Evolutionary conservation across 192 early-diverging fungal genomes (phyloP), one percentile per base, ranked within the genome.

Genomic region (Podila horticola): DNA sequence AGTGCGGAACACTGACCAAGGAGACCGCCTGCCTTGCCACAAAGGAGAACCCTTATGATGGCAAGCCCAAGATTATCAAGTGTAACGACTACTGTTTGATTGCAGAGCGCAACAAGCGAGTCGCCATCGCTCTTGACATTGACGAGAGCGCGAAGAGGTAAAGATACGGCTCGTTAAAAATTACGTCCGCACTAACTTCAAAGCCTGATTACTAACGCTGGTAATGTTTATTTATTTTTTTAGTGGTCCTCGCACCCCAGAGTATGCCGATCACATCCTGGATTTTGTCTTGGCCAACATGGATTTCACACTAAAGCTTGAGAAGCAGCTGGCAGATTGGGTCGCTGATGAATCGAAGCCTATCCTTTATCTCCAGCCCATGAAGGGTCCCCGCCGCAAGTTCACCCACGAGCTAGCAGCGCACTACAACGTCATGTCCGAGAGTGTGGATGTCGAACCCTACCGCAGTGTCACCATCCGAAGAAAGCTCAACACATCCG

Each of bases 41-140:
- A 0, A 58, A 75, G 0, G 77, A 72, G 30, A 85, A 79, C 8
- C 62, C 83, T 20, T 86, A 85, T 69, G 70, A 69, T 28, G 82
- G 74, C 4, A 86, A 83, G 26, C 41, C 62, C 13, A 84, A 82
- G 33, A 66, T 74, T 2, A 85, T 97, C 26, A 77, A 79, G 7
- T 99, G 97, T 76, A 93, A 97, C 64, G 94, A 94, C 34, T 83
- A 90, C 58, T 99, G 97, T 79, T 86, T 89, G 59, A 84, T 93
- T 22, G 86, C 88, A 29, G 89, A 94, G 74, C 91, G 97, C 38
- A 97, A 97, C 83, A 88, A 90, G 26, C 71, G 87, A 24, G 83
- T 99, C 12, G 96, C 96, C 3, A 81, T 89, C 33, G 97, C 97
- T 0, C 71, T 99, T 28, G 91, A 94, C 24, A 83, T 93, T 3